Conservation (phyloP, 176 grass and related monocot genomes). For the Elymus sibiricus region DNA sequence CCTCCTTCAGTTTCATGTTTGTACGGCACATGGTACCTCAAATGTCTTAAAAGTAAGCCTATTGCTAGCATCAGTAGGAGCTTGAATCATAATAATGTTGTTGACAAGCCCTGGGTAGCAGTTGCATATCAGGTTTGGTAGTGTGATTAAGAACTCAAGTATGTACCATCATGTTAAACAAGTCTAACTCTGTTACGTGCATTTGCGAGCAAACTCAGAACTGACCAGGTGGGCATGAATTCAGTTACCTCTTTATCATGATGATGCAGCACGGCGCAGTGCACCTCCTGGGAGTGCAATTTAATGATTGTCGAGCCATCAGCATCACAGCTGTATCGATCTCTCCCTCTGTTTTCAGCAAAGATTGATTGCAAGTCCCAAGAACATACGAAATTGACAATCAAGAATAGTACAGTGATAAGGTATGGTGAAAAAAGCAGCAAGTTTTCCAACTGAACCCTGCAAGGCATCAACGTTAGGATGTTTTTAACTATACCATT, state of each 20-base stretch:
- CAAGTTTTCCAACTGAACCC: neutral
- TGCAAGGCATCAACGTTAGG: neutral
- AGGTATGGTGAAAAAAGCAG: neutral
- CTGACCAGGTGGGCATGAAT: neutral
- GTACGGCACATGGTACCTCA: slow-evolving; percentile 13
- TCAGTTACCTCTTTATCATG: slow-evolving; percentile 7
- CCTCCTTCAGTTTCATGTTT: slow-evolving; percentile 5
- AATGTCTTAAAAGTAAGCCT: neutral
- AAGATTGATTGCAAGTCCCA: neutral
- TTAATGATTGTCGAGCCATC: neutral
- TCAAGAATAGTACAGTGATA: neutral
- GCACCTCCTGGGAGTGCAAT: neutral
- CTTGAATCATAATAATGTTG: neutral
- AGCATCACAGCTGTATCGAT: neutral
- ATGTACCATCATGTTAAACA: neutral
- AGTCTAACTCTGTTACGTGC: neutral
- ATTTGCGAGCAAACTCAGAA: slow-evolving; percentile 5
- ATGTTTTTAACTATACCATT: slow-evolving; percentile 3
- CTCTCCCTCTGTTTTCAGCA: neutral
- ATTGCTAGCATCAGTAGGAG: neutral
- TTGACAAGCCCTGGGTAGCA: neutral
- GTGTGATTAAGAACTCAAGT: neutral
- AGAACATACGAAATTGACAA: neutral
- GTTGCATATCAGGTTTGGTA: neutral
- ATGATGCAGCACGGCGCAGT: neutral